Evolutionary conservation across 169 alveolate species (phyloP).

Genomic region (Plasmodium relictum): DNA sequence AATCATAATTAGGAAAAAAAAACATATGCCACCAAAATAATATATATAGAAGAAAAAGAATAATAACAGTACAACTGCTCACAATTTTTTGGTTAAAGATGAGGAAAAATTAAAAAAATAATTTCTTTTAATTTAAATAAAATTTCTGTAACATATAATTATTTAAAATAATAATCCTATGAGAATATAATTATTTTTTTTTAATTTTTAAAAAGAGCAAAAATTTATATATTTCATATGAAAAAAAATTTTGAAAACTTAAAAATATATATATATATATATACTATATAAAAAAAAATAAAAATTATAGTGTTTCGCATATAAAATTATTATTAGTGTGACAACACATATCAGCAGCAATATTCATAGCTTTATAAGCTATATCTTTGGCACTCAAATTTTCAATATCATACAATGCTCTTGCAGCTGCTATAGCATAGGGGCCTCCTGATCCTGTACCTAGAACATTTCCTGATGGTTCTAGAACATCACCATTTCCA

Average conservation of each 20-base stretch:
- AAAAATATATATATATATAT: neutral
- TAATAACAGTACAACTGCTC: no score
- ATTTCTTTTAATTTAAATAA: no score
- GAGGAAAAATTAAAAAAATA: no score
- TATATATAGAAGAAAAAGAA: no score
- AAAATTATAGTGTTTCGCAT: slow-evolving; percentile 77
- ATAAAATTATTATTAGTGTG: slow-evolving; percentile 83
- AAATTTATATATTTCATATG: no score
- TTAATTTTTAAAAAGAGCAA: no score
- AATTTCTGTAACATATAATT: no score
- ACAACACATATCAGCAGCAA: slow-evolving; percentile 88
- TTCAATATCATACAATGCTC: slow-evolving; percentile 85
- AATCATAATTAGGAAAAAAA: no score
- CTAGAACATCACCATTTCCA: slow-evolving; percentile 90
- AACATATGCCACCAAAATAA: no score
- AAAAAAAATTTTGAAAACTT: slow-evolving; percentile 4
- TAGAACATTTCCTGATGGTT: slow-evolving; percentile 87
- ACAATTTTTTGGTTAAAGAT: no score
- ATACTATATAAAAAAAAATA: neutral
- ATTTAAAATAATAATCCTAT: no score
- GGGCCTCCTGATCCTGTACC: slow-evolving; percentile 92
- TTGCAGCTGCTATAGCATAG: slow-evolving; percentile 90
- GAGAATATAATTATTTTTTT: no score
- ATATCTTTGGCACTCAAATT: slow-evolving; percentile 85
- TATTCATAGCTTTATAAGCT: slow-evolving; percentile 85